Evolutionary conservation across 2,329 filamentous ascomycete genomes (phyloP).

Genomic region (Thelonectria olida): DNA sequence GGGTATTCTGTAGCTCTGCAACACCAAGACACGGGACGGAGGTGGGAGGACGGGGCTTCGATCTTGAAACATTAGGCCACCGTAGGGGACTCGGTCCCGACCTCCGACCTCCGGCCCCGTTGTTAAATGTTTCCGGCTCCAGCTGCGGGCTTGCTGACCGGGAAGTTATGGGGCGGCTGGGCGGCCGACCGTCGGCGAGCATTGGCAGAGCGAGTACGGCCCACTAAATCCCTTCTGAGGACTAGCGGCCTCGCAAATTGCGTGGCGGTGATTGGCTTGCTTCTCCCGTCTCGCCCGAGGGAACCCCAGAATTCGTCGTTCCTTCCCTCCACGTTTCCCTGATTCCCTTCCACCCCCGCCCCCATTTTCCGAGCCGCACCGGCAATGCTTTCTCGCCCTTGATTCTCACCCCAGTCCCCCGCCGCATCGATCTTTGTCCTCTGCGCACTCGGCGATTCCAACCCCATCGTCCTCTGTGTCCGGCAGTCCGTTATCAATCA

Average conservation of each 20-base stretch:
- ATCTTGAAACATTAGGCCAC: too few species aligned
- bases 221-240: not conserved
- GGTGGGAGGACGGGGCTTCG: not conserved
- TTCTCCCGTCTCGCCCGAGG: slow-evolving; percentile 15
- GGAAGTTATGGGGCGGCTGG: not conserved
- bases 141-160: too few species aligned
- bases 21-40: too few species aligned
- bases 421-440: slow-evolving; percentile 5
- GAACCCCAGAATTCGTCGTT: slow-evolving; percentile 16
- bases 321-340: slow-evolving; percentile 21
- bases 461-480: not conserved
- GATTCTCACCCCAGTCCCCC: slow-evolving; percentile 12
- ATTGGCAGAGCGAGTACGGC: slow-evolving; percentile 8
- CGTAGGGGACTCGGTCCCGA: too few species aligned
- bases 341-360: slow-evolving; percentile 21
- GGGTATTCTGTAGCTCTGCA: too few species aligned
- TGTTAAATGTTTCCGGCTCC: too few species aligned
- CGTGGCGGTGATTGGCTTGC: slow-evolving; percentile 22
- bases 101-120: not conserved
- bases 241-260: slow-evolving; percentile 18
- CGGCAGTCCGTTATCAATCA: slow-evolving; percentile 2
- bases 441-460: slow-evolving; percentile 1
- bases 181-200: slow-evolving; percentile 12
- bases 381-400: not conserved
- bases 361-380: slow-evolving; percentile 26